Conservation (phyloP, 1,284 basidiomycete genomes). For the Agaricales sp. region DNA sequence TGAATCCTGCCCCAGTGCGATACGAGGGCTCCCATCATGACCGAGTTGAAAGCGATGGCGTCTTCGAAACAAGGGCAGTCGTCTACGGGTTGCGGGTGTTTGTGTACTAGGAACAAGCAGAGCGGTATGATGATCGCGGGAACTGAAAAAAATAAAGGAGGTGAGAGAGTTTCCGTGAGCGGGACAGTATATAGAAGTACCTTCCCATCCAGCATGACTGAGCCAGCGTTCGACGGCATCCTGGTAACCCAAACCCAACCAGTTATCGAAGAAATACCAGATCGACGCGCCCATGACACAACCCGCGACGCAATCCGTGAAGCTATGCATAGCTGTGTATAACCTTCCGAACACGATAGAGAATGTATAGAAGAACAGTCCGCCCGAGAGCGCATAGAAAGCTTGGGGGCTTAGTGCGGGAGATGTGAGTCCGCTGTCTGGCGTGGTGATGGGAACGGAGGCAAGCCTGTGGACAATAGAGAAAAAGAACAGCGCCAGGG, state of each 20-base stretch:
- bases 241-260: slow-evolving; percentile 26
- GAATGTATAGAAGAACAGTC: slow-evolving; percentile 54
- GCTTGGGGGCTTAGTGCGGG: slow-evolving; percentile 33
- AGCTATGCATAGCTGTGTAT: slow-evolving; percentile 89
- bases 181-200: neutral
- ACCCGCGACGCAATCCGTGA: slow-evolving; percentile 69
- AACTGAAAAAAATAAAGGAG: slow-evolving; percentile 36
- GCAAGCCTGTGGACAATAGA: slow-evolving; percentile 43
- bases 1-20: slow-evolving; percentile 46
- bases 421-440: slow-evolving; percentile 20
- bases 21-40: slow-evolving; percentile 69
- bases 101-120: slow-evolving; percentile 68
- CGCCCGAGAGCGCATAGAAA: slow-evolving; percentile 23
- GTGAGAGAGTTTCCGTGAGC: neutral
- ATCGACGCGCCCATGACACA: slow-evolving; percentile 53
- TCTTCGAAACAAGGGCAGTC: slow-evolving; percentile 99
- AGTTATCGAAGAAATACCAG: slow-evolving; percentile 37
- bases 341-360: slow-evolving; percentile 85
- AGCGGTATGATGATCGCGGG: slow-evolving; percentile 60
- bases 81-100: slow-evolving; percentile 89
- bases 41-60: slow-evolving; percentile 86
- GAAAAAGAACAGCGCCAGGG: slow-evolving; percentile 76
- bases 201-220: slow-evolving; percentile 33
- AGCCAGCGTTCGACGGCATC: slow-evolving; percentile 41
- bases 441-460: slow-evolving; percentile 16